Evolutionary conservation across 495 filamentous ascomycete genomes (phyloP), one percentile per base, ranked within the genome.

Genomic region (Parathielavia hyrcaniae): DNA sequence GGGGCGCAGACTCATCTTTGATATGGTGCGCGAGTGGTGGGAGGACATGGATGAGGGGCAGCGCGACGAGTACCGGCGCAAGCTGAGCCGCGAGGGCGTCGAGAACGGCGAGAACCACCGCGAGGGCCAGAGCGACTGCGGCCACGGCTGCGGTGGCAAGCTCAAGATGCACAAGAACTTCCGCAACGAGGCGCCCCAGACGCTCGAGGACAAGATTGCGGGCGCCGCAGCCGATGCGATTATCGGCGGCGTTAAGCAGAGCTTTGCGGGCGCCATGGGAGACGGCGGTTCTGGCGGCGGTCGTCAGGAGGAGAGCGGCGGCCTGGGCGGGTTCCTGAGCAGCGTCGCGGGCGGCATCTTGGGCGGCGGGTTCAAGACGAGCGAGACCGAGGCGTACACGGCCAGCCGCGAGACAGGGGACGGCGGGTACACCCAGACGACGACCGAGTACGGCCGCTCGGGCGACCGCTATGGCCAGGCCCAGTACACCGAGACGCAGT

Each of bases 21-120:
- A 72, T 14, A 84, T 83, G 11, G 84, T 96, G 16, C 74, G 87
- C 69, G 72, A 85, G 59, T 96, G 90, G 91, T 95, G 91, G 91
- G 60, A 72, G 19, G 72, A 79, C 35, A 82, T 89, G 71, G 68
- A 69, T 44, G 81, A 86, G n/a, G 64, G 69, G 11, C 81, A 81
- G 45, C 79, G 80, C 46, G 73, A 86, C 1, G 76, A 79, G 54
- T 79, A 91, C 51, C 84, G 89, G 23, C 75, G 80, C 26, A 84
- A 89, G 66, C 78, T 95, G 50, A 87, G 83, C 68, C 83, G 87
- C 13, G 79, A 86, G 1, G 91, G 91, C 54, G 88, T 96, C 34
- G 64, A 80, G 59, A 73, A 79, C 53, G 90, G 88, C 41, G 75
- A 79, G 43, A 95, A 96, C 67, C 90, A 95, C 69, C 90, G 87